Evolutionary conservation across 257 asterid genomes (phyloP).

Genomic region (Vinca minor): DNA sequence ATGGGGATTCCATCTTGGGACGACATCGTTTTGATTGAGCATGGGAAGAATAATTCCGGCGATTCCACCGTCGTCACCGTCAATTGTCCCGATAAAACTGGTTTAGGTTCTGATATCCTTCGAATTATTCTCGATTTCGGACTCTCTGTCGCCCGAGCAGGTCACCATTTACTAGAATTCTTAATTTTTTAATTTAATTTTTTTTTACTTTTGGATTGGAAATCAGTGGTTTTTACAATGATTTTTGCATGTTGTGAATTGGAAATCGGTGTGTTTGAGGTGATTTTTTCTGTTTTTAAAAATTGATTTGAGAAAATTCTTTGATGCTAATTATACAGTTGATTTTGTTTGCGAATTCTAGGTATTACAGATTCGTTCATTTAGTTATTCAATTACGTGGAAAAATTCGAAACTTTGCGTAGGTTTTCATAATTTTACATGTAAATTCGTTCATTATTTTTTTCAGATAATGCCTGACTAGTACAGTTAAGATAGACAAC

Average conservation of each 20-base stretch:
- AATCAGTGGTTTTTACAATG: not conserved
- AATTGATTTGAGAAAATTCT: not conserved
- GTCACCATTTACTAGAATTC: constrained; percentile 10
- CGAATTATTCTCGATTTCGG: constrained; percentile 41
- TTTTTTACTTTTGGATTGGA: not conserved
- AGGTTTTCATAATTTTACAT: too few relatives aligned
- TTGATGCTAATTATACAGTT: not conserved
- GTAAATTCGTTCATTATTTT: not conserved
- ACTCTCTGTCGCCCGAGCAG: constrained; percentile 37
- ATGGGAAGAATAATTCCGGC: constrained; percentile 27
- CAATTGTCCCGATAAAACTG: constrained; percentile 46
- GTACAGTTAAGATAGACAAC: too few relatives aligned
- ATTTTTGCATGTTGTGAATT: not conserved
- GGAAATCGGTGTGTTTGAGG: not conserved
- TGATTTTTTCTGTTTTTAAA: too few relatives aligned
- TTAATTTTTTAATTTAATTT: too few relatives aligned
- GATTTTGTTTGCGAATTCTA: not conserved
- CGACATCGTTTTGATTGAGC: constrained; percentile 38
- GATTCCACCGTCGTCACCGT: constrained; percentile 39
- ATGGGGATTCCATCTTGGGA: constrained; percentile 44
- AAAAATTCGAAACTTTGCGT: too few relatives aligned
- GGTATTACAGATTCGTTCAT: not conserved
- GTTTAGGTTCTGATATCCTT: constrained; percentile 43
- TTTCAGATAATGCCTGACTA: too few relatives aligned
- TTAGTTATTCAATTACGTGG: too few relatives aligned